Percentiles rank a stretch among this genome's conserved stretches.
These are phyloP conservation scores for Nicotiana sylvestris DNA, from an alignment of 257 asterid species.

Conservation along the genomic window DNA sequence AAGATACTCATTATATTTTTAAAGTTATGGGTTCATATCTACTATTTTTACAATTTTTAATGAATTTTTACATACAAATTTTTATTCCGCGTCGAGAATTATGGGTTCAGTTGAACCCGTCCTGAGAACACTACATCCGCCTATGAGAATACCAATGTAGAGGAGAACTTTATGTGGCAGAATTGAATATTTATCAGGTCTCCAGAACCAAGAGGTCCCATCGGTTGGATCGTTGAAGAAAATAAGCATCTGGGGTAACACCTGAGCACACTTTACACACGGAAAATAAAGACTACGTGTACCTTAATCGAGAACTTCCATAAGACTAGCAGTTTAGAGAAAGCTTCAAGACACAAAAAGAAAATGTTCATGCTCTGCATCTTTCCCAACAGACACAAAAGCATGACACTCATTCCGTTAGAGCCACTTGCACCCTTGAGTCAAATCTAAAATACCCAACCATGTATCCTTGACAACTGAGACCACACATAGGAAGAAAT, in stretches of 20 bases:
- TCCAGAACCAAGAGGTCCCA: slow-evolving; percentile 2
- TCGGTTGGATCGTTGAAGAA: background rate
- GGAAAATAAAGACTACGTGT: background rate
- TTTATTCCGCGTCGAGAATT: too few species aligned
- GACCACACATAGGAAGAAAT: background rate
- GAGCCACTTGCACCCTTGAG: background rate
- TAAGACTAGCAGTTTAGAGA: background rate
- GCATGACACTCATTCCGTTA: background rate
- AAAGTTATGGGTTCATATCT: too few species aligned
- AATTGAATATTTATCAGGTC: background rate
- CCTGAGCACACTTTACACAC: background rate
- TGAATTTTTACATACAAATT: too few species aligned
- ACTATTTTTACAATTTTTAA: too few species aligned
- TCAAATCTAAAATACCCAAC: background rate
- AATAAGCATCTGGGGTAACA: background rate
- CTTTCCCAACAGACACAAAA: background rate
- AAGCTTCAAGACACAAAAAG: background rate
- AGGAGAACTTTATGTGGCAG: background rate
- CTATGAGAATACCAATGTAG: background rate
- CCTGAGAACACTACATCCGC: too few species aligned
- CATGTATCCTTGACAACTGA: background rate
- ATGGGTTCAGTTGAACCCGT: too few species aligned
- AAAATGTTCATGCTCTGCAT: background rate
- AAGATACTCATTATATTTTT: too few species aligned
- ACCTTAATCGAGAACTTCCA: background rate